Base-by-base conservation (phyloP, 306 rosid genomes). In the Ziziphus jujuba region DNA sequence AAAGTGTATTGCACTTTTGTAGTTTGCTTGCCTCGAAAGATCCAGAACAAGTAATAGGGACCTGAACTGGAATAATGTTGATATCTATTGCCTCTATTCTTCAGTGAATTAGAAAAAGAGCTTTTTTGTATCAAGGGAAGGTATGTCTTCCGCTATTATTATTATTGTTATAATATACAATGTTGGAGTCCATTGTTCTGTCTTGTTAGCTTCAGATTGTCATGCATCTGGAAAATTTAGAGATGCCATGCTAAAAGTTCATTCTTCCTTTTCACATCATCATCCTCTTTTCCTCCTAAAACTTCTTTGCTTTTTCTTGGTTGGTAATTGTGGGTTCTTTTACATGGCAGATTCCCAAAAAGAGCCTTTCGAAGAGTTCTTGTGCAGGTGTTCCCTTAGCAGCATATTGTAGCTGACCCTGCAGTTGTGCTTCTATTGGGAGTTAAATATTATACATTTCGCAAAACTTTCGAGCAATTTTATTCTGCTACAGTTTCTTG, bases 21-120 rank as follows among this genome's bases (percentile, higher is more conserved):
- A 90, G 98, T 84, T 73, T 87, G 87, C 43, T 71, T 81, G 79
- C 87, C 78, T 50, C 82, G 85, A 60, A 85, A 65, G 63, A 69
- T 49, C 75, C 86, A 43, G 76, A 38, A 61, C 48, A 72, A 54
- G 65, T 72, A 75, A 83, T 47, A 43, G 2, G 56, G 54, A 63
- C 65, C 54, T 15, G 14, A 23, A 72, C 31, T 3, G 15, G 48
- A n/a, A 61, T 21, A 43, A 23, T 15, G 24, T 0, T 50, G 34
- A 75, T 45, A 44, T 45, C 34, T 6, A 15, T 20, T 45, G 16
- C 20, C 21, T 25, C 7, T 20, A 59, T 66, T 79, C 69, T 78
- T 77, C 49, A 38, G 22, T 77, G 52, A 34, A 47, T 44, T 58
- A 48, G 49, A 13, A 14, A 21, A 33, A 57, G 73, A 53, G 72